Evolutionary conservation across 345 rosid species (phyloP).

Genomic region (Populus alba): DNA sequence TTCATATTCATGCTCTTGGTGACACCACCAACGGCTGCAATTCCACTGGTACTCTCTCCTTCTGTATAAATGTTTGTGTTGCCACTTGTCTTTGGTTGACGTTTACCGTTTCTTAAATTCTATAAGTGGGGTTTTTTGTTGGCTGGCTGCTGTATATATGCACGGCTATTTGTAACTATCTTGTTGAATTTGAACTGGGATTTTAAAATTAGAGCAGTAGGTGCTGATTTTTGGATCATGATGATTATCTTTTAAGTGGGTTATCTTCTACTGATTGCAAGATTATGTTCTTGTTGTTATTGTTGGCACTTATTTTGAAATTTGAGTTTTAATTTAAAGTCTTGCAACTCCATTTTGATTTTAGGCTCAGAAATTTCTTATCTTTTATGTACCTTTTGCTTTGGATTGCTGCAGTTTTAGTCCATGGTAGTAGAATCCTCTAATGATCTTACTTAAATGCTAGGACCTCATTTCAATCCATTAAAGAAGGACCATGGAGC

Average conservation of each 20-base stretch:
- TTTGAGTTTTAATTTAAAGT: neutral
- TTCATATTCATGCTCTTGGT: slow-evolving; percentile 88
- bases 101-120: neutral
- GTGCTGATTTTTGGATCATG: neutral
- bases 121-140: neutral
- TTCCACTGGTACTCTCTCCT: slow-evolving; percentile 60
- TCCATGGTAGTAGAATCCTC: neutral
- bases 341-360: neutral
- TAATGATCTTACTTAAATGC: neutral
- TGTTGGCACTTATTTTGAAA: neutral
- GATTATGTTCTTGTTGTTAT: neutral
- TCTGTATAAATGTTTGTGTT: neutral
- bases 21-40: slow-evolving; percentile 96
- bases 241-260: neutral
- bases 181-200: neutral
- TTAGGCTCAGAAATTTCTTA: neutral
- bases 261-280: neutral
- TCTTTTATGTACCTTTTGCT: neutral
- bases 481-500: slow-evolving; percentile 73
- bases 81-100: neutral
- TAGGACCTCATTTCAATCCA: slow-evolving; percentile 98
- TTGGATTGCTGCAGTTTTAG: neutral
- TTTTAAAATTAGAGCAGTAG: neutral
- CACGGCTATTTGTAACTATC: neutral
- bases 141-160: neutral